These are phyloP conservation scores for Puccinellia tenuiflora DNA, from an alignment of 176 grass and related monocot species.

Conservation along the genomic window DNA sequence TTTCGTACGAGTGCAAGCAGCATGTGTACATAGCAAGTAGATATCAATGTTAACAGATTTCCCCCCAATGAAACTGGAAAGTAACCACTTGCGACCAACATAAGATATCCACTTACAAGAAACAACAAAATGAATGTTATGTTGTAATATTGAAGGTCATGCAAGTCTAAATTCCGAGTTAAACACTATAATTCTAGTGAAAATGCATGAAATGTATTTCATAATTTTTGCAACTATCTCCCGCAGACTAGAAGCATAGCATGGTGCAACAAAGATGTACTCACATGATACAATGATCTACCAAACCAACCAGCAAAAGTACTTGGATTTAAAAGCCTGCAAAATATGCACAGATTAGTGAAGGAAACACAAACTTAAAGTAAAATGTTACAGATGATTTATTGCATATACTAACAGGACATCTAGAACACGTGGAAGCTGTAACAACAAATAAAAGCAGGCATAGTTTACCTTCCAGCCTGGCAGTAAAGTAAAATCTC, in stretches of 20 bases:
- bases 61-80: neutral
- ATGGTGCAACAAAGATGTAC: conserved; percentile 18
- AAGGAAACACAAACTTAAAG: conserved; percentile 8
- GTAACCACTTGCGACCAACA: neutral
- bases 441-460: neutral
- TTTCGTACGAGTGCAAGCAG: neutral
- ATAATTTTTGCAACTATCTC: neutral
- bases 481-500: conserved; percentile 92
- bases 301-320: conserved; percentile 99
- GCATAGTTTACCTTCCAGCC: conserved; percentile 75
- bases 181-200: neutral
- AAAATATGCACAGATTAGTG: conserved; percentile 19
- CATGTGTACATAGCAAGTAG: neutral
- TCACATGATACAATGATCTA: conserved; percentile 91
- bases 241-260: conserved; percentile 2
- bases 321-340: conserved; percentile 92
- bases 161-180: neutral
- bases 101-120: neutral
- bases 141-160: neutral
- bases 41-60: neutral
- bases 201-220: neutral
- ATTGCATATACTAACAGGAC: neutral
- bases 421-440: neutral
- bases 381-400: conserved; percentile 5
- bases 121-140: neutral